phyloP scores from a whole-genome alignment of 2,329 filamentous ascomycete genomes.

The Colletotrichum sp. region DNA sequence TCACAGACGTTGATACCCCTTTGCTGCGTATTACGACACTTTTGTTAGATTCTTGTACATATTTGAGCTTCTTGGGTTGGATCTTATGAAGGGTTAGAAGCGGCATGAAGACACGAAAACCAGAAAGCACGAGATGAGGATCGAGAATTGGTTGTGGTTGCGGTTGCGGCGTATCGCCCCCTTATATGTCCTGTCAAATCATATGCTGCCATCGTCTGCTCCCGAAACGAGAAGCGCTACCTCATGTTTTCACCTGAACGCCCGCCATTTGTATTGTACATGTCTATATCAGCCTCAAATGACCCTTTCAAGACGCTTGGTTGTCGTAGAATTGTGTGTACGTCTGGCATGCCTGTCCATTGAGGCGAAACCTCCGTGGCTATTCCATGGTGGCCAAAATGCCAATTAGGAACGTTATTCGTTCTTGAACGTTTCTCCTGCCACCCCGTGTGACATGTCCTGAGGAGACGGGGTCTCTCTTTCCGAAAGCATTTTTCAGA shows the following conservation, averaged over 20 bases:
- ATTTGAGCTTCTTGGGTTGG: neutral
- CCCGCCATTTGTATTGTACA: slow-evolving; percentile 1
- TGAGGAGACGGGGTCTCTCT: neutral
- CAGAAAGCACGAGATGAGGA: neutral
- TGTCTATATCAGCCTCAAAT: neutral
- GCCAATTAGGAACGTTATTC: neutral
- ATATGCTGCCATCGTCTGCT: neutral
- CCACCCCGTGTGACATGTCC: neutral
- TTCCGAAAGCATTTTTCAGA: neutral
- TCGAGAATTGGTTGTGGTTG: neutral
- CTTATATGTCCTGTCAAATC: neutral
- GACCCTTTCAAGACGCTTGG: neutral
- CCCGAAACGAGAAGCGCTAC: neutral
- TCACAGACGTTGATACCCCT: slow-evolving; percentile 23
- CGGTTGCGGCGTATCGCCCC: neutral
- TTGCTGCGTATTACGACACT: slow-evolving; percentile 16
- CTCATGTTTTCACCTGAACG: neutral
- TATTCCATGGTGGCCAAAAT: neutral
- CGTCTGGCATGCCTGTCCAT: neutral
- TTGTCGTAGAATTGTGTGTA: neutral
- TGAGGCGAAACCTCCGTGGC: neutral
- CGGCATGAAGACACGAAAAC: neutral
- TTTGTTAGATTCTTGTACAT: slow-evolving; percentile 18
- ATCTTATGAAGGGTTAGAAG: neutral
- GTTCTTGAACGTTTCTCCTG: neutral